phyloP scores from a whole-genome alignment of 345 rosid species.

The Murraya koenigii region DNA sequence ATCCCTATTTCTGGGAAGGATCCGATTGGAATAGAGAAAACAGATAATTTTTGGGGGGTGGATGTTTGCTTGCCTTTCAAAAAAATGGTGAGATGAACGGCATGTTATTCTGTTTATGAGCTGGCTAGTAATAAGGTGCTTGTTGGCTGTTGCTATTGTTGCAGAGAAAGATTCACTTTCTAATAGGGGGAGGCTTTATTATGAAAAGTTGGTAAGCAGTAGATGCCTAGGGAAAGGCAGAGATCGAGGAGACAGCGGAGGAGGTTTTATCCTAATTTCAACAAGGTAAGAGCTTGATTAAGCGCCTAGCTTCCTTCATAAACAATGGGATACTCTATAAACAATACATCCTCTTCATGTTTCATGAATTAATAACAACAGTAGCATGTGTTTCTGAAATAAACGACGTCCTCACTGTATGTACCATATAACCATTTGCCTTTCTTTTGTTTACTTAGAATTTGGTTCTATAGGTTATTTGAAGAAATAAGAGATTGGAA shows the following conservation, averaged over 20 bases:
- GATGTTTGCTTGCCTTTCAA: constrained; percentile 59
- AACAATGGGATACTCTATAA: neutral
- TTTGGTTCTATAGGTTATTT: too few relatives aligned
- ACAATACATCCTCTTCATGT: too few relatives aligned
- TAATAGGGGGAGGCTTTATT: constrained; percentile 59
- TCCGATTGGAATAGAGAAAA: constrained; percentile 55
- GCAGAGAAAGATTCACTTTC: constrained; percentile 64
- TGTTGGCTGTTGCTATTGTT: constrained; percentile 45
- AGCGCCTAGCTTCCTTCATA: constrained; percentile 47
- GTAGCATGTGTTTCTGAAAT: too few relatives aligned
- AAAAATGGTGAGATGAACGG: constrained; percentile 72
- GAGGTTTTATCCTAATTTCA: constrained; percentile 49
- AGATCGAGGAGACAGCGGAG: constrained; percentile 54
- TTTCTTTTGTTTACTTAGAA: too few relatives aligned
- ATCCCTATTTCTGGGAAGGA: constrained; percentile 62
- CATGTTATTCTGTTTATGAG: constrained; percentile 61
- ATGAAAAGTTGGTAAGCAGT: constrained; percentile 43
- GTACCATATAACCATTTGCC: too few relatives aligned
- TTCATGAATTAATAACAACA: too few relatives aligned
- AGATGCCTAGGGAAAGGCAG: constrained; percentile 52
- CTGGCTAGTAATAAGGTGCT: constrained; percentile 50
- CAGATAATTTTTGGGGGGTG: constrained; percentile 40
- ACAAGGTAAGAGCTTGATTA: constrained; percentile 42
- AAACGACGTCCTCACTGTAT: too few relatives aligned
- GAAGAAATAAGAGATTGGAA: too few relatives aligned